Conservation (phyloP, 371 early-diverging fungal species). For the Syncephalastrum monosporum region DNA sequence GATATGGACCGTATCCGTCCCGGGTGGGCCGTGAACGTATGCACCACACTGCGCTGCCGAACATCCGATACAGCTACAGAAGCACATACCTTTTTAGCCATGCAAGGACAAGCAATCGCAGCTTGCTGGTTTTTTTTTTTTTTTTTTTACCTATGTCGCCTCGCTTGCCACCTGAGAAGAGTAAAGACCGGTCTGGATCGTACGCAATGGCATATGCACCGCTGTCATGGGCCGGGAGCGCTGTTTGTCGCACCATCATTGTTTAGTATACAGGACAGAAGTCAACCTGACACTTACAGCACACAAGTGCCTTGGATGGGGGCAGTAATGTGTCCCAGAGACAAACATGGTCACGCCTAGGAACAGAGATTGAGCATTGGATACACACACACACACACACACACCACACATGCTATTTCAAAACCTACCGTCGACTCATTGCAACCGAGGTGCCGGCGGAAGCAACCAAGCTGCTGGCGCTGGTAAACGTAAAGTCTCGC, state of each 20-base stretch:
- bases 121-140: too few relatives aligned
- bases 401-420: not conserved
- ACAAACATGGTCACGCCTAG: constrained; percentile 58
- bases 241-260: constrained; percentile 12
- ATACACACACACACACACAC: too few relatives aligned
- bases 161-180: constrained; percentile 74
- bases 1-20: constrained; percentile 67
- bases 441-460: constrained; percentile 70
- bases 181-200: constrained; percentile 55
- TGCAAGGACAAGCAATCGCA: not conserved
- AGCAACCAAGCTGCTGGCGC: constrained; percentile 70
- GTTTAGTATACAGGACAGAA: not conserved
- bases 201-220: constrained; percentile 73
- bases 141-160: constrained; percentile 76
- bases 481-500: constrained; percentile 72
- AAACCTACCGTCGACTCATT: constrained; percentile 53
- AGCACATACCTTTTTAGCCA: too few relatives aligned
- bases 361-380: not conserved
- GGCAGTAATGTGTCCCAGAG: constrained; percentile 82
- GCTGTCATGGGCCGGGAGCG: constrained; percentile 46
- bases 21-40: constrained; percentile 73
- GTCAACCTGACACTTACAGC: constrained; percentile 34
- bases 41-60: constrained; percentile 64
- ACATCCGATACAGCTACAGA: constrained; percentile 70
- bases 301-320: constrained; percentile 54